Conservation (phyloP, 2,329 filamentous ascomycete genomes). For the Colletotrichum sp. region DNA sequence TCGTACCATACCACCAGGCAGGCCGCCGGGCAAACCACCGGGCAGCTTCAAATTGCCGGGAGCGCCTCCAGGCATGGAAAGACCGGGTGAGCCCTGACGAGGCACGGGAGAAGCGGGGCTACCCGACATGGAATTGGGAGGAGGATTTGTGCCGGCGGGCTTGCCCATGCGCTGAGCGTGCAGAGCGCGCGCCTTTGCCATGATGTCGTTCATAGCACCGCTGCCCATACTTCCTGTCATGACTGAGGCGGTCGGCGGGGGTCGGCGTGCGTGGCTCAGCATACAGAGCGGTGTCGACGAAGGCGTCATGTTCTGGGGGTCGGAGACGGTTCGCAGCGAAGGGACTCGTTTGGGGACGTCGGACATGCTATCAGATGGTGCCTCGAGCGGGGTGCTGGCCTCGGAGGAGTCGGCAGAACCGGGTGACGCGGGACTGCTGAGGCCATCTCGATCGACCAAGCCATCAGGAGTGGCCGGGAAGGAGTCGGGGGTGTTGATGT, state of each 20-base stretch:
- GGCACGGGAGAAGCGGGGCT: conserved; percentile 30
- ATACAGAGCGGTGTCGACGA: conserved; percentile 87
- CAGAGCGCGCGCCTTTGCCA: conserved; percentile 53
- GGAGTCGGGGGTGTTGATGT: conserved; percentile 34
- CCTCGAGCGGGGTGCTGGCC: conserved; percentile 53
- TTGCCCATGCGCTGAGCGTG: conserved; percentile 50
- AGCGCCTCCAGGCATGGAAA: conserved; percentile 46
- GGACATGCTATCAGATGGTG: conserved; percentile 32
- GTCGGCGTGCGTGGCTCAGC: conserved; percentile 69
- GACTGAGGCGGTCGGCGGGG: conserved; percentile 44
- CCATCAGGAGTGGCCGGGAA: conserved; percentile 54
- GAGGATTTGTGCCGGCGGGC: conserved; percentile 28
- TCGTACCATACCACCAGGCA: not conserved
- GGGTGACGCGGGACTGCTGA: conserved; percentile 46
- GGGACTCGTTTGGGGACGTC: conserved; percentile 57
- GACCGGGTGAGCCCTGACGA: conserved; percentile 26
- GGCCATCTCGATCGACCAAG: conserved; percentile 34
- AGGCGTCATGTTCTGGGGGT: conserved; percentile 70
- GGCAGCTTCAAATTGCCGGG: conserved; percentile 47
- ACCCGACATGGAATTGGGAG: conserved; percentile 32
- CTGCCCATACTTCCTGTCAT: conserved; percentile 29
- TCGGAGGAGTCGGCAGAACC: conserved; percentile 52
- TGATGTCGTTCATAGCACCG: conserved; percentile 42
- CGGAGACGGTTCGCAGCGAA: conserved; percentile 64
- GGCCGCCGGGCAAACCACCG: conserved; percentile 41